Evolutionary conservation across 306 rosid genomes (phyloP), one percentile per base, ranked within the genome.

Genomic region (Abrus pulchellus): DNA sequence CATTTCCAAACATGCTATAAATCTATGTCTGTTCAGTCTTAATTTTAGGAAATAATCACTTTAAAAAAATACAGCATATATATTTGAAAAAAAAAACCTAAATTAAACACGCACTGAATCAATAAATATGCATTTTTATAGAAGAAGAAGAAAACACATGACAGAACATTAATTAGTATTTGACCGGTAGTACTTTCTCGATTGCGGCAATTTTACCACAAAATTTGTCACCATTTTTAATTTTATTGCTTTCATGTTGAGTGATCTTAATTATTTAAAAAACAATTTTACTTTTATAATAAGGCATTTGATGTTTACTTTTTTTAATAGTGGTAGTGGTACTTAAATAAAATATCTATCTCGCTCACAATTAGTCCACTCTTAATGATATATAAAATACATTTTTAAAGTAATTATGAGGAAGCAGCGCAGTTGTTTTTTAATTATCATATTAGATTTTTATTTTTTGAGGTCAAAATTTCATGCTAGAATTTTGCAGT

Each of bases 341-440:
- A 44, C 11, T 68, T 68, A 68, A 68, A 68, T 68, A 45, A 68
- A 68, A 44, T 10, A 28, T 68, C 27, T 67, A 44, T 67, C 72
- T 45, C 10, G 12, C 73, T 68, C 55, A 12, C 27, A 5, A 68
- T 68, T 45, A 45, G 56, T 68, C 73, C 73, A 68, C 40, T 68
- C 40, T 44, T 68, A 68, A 28, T 68, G 20, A 28, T n/a, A 67
- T 8, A 9, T 43, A 3, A 7, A 40, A 8, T 8, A 63, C 9
- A 6, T n/a, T 3, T 38, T 38, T 1, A 13, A 65, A 36, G 40
- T 40, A 14, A 65, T 3, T 65, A 40, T 20, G 53, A 43, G 20
- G 8, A 67, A 43, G 14, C 68, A 13, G 45, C 53, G 9, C 14
- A 9, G 9, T 67, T 67, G 3, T 11, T 44, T 57, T 74, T 59